Evolutionary conservation across 768 basidiomycete genomes (phyloP), one percentile per base, ranked within the genome.

Genomic region (Auriscalpium microsporum): DNA sequence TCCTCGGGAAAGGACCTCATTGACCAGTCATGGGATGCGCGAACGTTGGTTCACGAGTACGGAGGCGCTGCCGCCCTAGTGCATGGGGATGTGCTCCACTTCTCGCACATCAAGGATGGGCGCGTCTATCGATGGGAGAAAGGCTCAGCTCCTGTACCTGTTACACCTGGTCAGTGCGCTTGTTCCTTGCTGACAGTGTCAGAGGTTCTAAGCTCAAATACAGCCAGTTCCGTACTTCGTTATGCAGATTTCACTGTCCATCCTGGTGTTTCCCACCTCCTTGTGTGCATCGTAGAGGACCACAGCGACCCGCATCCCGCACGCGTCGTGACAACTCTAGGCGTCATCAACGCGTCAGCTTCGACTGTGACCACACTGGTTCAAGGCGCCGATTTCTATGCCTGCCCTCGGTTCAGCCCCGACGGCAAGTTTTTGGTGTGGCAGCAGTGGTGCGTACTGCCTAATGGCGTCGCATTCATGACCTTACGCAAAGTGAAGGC

Each of bases 11-110:
- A 49, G 23, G 69, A 70, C 46, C 45, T 67, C 5, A 62, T 65
- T 35, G 65, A 62, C n/a, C 8, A 34, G 19, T 62, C 55, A 11
- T 69, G 61, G 63, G 67, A 69, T 54, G 68, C 63, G 16, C 58
- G 68, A 21, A 45, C 58, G 34, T 13, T 13, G 14, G 40, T 42
- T 13, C 40, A 42, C 17, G 40, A 42, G 17, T 42, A 42, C 17
- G 40, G 40, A 1, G 40, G 40, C 40, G 40, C 40, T 14, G 40
- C 40, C 3, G 40, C 40, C 14, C 3, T 42, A 14, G 40, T 42
- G 40, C 17, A 42, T 7, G 40, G 17, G 13, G 40, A 17, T 42
- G 40, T 42, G 3, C 40, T 42, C 40, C 8, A 42, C 40, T 42
- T 42, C 4, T 42, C 40, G 14, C 40, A 42, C 40, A 5, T 42